Evolutionary conservation across 2,329 filamentous ascomycete species (phyloP).

Genomic region (Decorospora gaudefroyi): DNA sequence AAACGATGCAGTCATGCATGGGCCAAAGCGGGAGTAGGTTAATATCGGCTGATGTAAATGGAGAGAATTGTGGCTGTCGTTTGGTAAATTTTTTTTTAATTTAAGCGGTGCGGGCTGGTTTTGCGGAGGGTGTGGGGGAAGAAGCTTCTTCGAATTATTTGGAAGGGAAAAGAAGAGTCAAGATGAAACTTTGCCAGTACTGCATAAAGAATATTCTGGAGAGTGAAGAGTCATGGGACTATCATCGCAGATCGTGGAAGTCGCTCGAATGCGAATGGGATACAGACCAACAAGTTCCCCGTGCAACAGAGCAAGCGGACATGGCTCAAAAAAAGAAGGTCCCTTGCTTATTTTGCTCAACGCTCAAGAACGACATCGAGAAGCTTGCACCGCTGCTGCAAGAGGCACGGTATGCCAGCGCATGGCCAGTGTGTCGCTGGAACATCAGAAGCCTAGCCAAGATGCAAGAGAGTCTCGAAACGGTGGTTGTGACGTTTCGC

Average conservation of each 20-base stretch:
- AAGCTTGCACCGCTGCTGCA: constrained; percentile 12
- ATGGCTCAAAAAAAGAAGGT: background rate
- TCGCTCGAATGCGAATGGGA: background rate
- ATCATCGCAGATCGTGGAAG: constrained; percentile 4
- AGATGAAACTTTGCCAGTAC: constrained; percentile 9
- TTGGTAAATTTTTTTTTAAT: no score
- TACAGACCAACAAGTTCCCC: background rate
- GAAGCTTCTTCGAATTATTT: no score
- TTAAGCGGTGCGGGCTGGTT: no score
- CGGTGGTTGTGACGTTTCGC: constrained; percentile 25
- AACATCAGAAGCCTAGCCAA: constrained; percentile 21
- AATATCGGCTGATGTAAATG: no score
- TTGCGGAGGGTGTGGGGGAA: no score
- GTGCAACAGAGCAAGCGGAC: background rate
- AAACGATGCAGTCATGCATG: no score
- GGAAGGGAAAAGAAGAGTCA: no score
- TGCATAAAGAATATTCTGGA: constrained; percentile 8
- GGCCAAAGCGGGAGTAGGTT: no score
- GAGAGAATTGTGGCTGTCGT: no score
- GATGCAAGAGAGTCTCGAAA: constrained; percentile 22
- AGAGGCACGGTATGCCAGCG: constrained; percentile 4
- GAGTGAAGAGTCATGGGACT: constrained; percentile 1
- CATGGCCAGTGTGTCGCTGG: constrained; percentile 27
- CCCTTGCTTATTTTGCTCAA: constrained; percentile 23
- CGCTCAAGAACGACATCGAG: constrained; percentile 17